Conservation (phyloP, 306 rosid genomes). For the Vicia faba region DNA sequence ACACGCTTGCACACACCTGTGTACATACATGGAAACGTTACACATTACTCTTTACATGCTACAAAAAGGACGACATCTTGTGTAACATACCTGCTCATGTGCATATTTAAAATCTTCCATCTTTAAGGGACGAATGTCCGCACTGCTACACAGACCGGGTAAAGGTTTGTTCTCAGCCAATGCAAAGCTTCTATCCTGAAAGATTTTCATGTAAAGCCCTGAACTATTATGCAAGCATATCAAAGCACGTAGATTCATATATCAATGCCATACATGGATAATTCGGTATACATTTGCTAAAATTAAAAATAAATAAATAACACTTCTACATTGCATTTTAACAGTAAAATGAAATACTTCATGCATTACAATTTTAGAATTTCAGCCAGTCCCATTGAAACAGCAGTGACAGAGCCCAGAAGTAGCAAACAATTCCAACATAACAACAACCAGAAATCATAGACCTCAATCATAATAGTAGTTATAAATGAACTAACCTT, state of each 20-base stretch:
- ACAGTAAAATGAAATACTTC: neutral
- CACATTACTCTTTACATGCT: neutral
- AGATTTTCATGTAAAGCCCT: conserved; percentile 25
- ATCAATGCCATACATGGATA: neutral
- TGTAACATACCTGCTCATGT: conserved; percentile 81
- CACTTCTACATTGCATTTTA: neutral
- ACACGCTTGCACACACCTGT: conserved; percentile 98
- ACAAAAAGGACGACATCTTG: neutral
- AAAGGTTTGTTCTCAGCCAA: conserved; percentile 70
- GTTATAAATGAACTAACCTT: conserved; percentile 53
- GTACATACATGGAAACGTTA: neutral
- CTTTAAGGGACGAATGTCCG: conserved; percentile 75
- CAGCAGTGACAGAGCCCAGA: too few species aligned
- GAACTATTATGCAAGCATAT: conserved; percentile 10
- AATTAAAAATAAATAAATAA: too few species aligned
- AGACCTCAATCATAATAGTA: neutral
- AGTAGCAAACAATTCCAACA: too few species aligned
- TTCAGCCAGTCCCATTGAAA: neutral
- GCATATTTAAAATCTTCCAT: conserved; percentile 87
- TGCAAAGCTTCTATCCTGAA: conserved; percentile 78
- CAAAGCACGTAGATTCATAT: neutral
- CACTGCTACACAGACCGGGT: conserved; percentile 70
- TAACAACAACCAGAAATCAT: neutral
- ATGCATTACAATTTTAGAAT: conserved; percentile 7
- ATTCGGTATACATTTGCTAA: neutral